Conservation (phyloP, 192 early-diverging fungal genomes). For the Entomortierella chlamydospora region DNA sequence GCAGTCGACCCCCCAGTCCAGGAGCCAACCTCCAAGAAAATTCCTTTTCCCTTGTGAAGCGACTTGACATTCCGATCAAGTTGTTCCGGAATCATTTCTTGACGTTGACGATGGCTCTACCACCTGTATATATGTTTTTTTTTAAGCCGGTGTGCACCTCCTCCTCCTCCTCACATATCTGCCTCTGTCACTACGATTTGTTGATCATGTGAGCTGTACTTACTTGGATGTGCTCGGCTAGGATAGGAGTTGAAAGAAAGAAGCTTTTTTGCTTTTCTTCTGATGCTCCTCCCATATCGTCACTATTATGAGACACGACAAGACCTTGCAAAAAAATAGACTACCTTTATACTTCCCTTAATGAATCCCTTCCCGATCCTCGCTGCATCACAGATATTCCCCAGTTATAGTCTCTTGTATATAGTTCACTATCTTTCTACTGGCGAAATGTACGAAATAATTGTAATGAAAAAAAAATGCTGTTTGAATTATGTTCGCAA, state of each 20-base stretch:
- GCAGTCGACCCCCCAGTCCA: not conserved
- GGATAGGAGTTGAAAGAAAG: not conserved
- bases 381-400: not conserved
- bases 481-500: not conserved
- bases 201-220: not conserved
- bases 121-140: not conserved
- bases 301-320: not conserved
- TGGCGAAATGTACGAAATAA: constrained; percentile 1
- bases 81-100: not conserved
- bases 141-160: not conserved
- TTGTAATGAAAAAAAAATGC: not conserved
- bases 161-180: too few species aligned
- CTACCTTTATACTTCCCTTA: not conserved
- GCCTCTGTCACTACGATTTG: not conserved
- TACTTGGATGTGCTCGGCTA: too few species aligned
- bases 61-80: not conserved
- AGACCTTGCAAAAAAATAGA: not conserved
- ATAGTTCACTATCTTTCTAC: not conserved
- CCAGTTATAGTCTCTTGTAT: not conserved
- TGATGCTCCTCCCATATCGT: too few species aligned
- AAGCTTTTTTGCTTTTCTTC: too few species aligned
- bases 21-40: not conserved
- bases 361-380: constrained; percentile 2
- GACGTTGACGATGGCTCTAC: not conserved
- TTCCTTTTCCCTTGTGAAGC: not conserved